phyloP scores from a whole-genome alignment of 805 yeast genomes.

The Wickerhamiella kurtzmanii region DNA sequence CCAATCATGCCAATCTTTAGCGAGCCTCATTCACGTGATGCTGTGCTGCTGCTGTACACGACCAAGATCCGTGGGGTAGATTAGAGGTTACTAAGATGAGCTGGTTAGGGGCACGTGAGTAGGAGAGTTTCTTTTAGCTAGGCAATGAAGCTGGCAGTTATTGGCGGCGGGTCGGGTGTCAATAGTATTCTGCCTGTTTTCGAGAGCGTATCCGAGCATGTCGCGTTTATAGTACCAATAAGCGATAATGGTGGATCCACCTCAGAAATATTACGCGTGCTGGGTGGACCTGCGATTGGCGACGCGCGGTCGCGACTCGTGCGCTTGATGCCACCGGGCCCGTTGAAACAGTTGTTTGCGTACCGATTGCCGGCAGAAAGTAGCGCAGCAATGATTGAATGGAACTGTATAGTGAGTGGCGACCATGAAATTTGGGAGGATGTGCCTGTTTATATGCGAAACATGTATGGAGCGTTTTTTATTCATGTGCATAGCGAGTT shows the following conservation, averaged over 20 bases:
- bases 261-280: constrained; percentile 67
- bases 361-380: constrained; percentile 39
- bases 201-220: constrained; percentile 29
- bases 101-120: no score
- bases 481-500: constrained; percentile 70
- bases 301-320: constrained; percentile 76
- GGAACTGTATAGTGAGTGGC: constrained; percentile 73
- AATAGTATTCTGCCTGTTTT: constrained; percentile 58
- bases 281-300: constrained; percentile 94
- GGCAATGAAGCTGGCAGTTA: constrained; percentile 19
- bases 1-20: neutral
- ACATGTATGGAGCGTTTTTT: constrained; percentile 61
- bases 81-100: no score
- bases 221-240: constrained; percentile 65
- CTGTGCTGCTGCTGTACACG: no score
- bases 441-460: constrained; percentile 46
- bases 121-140: neutral
- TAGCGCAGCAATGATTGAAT: constrained; percentile 46
- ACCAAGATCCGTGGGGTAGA: no score
- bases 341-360: constrained; percentile 29
- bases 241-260: constrained; percentile 94
- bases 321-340: constrained; percentile 47
- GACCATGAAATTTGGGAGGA: constrained; percentile 53
- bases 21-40: no score
- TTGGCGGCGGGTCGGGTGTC: constrained; percentile 46